Evolutionary conservation across 352 stramenopile genomes (phyloP), one percentile per base, ranked within the genome.

Genomic region (Phytopythium sindhum): DNA sequence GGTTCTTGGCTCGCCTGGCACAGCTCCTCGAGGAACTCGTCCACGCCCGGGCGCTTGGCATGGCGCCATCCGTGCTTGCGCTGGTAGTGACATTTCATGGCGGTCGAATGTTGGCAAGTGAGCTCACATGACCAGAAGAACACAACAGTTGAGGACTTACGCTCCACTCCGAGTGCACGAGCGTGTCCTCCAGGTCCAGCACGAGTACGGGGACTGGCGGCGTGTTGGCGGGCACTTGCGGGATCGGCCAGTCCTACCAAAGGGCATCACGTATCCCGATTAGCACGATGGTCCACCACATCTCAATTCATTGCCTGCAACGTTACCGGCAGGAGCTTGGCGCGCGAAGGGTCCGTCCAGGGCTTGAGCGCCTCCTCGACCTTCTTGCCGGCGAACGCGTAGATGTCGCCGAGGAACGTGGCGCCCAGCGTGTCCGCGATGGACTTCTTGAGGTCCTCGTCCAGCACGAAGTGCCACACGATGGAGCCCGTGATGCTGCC

Each of bases 81-180:
- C 87, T 96, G 37, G 21, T 54, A 29, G 17, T 28, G 4, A 15
- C 53, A 33, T 23, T 48, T 14, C 15, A 58, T 42, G 33, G 7
- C 33, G 33, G 10, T 39, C 42, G 28, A 47, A 64, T 0, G 28
- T 60, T 31, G 68, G 62, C 11, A 11, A 39, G 9, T 31, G 42
- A 21, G 9, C 15, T 57, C 48, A 4, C 24, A 12, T 50, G 60
- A 52, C 23, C 31, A 24, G 35, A 24, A 28, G 33, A 60, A 12
- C 31, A 12, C 35, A 63, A 51, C 2, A n/a, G 26, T 14, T 6
- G 50, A 64, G 2, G 6, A 88, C 87, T 66, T 91, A 96, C 85
- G 69, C 80, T 92, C 87, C 85, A 96, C 62, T 96, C 87, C 12
- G 87, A 96, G 60, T 96, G 87, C 69, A 96, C 81, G 23, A 96